Percentiles rank a stretch among this genome's conserved stretches.
phyloP scores from a whole-genome alignment of 257 asterid genomes.

The Solanum dulcamara region DNA sequence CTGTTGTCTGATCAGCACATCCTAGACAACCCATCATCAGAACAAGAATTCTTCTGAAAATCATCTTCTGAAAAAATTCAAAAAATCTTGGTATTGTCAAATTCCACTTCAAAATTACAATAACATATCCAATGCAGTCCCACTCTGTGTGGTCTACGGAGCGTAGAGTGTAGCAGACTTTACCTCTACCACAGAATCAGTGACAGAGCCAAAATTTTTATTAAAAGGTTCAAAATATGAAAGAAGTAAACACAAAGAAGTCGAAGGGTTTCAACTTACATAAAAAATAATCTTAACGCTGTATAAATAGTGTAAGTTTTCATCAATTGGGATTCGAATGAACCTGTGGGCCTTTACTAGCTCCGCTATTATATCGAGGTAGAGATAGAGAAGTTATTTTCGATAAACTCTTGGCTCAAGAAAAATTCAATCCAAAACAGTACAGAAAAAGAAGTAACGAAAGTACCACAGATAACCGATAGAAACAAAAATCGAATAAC shows the following conservation, averaged over 20 bases:
- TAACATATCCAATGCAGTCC: not conserved
- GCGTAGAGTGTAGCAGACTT: not conserved
- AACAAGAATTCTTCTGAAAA: conserved; percentile 42
- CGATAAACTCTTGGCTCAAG: accelerated
- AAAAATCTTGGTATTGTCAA: not conserved
- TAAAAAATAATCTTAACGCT: too few species aligned
- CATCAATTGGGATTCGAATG: too few species aligned
- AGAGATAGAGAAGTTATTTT: not conserved
- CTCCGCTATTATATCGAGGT: too few species aligned
- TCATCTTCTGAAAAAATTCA: conserved; percentile 27
- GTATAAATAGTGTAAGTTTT: too few species aligned
- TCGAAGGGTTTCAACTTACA: too few species aligned
- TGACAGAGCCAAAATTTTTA: too few species aligned
- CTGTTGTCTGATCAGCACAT: conserved; percentile 39
- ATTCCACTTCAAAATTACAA: not conserved
- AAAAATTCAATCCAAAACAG: too few species aligned
- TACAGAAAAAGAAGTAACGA: not conserved
- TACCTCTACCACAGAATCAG: not conserved
- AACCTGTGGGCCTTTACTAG: too few species aligned
- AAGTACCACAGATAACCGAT: not conserved
- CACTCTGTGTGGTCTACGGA: not conserved
- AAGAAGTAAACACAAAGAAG: too few species aligned
- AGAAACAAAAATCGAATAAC: not conserved
- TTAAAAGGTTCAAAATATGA: too few species aligned
- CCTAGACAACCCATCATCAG: conserved; percentile 84